Conservation (phyloP, 2,329 filamentous ascomycete species). For the Aspergillaceae sp. region DNA sequence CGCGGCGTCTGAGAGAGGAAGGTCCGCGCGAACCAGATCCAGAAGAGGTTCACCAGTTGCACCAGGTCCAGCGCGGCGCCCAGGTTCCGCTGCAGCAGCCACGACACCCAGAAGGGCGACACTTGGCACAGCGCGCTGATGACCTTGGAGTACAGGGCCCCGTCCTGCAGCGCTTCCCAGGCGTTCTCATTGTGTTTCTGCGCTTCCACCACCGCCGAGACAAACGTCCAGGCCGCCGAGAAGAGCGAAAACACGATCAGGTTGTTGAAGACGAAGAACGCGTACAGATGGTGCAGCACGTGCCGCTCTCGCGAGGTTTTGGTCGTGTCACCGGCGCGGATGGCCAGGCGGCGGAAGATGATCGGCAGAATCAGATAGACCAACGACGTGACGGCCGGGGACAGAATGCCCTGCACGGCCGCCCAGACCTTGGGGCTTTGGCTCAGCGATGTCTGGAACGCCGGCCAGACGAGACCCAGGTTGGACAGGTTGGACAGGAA, state of each 20-base stretch:
- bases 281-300: conserved; percentile 80
- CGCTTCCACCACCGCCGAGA: conserved; percentile 55
- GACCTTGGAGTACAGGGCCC: conserved; percentile 54
- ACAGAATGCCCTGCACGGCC: conserved; percentile 81
- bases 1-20: conserved; percentile 83
- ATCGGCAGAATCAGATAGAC: conserved; percentile 83
- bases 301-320: conserved; percentile 90
- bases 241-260: conserved; percentile 90
- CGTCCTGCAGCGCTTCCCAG: conserved; percentile 60
- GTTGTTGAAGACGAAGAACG: conserved; percentile 98
- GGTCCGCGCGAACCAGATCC: conserved; percentile 74
- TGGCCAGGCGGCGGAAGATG: conserved; percentile 79
- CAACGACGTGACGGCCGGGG: conserved; percentile 77
- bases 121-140: conserved; percentile 71
- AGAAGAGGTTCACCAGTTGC: conserved; percentile 75
- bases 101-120: conserved; percentile 90
- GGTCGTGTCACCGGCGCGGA: conserved; percentile 75
- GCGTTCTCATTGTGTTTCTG: conserved; percentile 51
- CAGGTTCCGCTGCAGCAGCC: conserved; percentile 83
- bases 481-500: conserved; percentile 83
- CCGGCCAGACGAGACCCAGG: conserved; percentile 68
- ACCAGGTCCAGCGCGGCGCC: conserved; percentile 91
- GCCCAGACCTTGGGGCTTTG: conserved; percentile 64
- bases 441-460: conserved; percentile 59
- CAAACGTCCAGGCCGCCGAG: conserved; percentile 68